Evolutionary conservation across 192 early-diverging fungal genomes (phyloP), one percentile per base, ranked within the genome.

Genomic region (Gaertneriomyces sp.): DNA sequence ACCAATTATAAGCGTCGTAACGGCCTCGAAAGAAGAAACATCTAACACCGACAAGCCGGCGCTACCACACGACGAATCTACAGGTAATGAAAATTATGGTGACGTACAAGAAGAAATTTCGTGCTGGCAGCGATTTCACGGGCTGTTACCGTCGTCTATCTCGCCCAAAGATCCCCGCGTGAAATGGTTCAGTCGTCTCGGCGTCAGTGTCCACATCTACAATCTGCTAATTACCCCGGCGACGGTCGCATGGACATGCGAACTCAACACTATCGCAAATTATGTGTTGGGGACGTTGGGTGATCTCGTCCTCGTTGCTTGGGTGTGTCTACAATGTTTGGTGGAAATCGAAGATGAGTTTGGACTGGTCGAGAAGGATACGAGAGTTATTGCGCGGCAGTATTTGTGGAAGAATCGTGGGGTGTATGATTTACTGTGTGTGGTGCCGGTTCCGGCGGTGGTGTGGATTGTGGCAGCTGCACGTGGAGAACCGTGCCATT

Each of bases 161-260:
- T 33, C 25, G 25, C 25, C 25, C 25, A 33, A 33, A 33, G 25
- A 33, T 33, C 25, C 25, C 2, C 25, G 25, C 25, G 25, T 33
- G 25, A 33, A 33, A 33, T 33, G 25, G 25, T 33, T 33, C 25
- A 33, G 25, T 33, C 25, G 25, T 2, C 1, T 33, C 25, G 25
- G 25, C 25, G 25, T 33, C 25, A 33, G 25, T 33, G 25, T 33
- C 25, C 63, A 69, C 16, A 11, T 69, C 49, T 46, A 46, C 67
- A 69, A 69, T 42, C 11, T 69, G 16, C 7, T 63, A 4, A 33
- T 52, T n/a, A 44, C 52, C 45, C 67, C 67, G 9, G 40, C 62
- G 6, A 45, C n/a, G 14, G 10, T 69, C 14, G 63, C 67, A 25
- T 69, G 58, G 60, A 63, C 59, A 12, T 69, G 67, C 33, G 42